Evolutionary conservation across 768 basidiomycete genomes (phyloP).

Genomic region (Tricholoma bakamatsutake): DNA sequence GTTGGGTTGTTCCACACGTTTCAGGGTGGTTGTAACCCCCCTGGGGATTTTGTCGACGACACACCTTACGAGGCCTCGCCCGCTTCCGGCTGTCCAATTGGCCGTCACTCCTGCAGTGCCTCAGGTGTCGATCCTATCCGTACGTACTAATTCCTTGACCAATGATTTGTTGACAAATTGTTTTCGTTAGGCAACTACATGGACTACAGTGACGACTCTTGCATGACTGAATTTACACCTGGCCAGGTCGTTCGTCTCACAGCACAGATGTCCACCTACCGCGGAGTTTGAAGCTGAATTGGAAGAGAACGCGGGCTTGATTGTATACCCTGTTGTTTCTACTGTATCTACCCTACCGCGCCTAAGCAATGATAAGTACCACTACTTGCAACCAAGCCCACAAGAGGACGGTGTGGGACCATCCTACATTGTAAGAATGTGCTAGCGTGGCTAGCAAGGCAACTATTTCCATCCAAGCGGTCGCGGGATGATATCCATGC

Average conservation of each 20-base stretch:
- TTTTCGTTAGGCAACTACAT: conserved; percentile 40
- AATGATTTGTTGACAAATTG: neutral
- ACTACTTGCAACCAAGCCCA: neutral
- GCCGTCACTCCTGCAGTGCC: conserved; percentile 30
- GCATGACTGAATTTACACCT: conserved; percentile 44
- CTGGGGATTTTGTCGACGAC: conserved; percentile 40
- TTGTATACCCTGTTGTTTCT: neutral
- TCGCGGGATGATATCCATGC: too few relatives aligned
- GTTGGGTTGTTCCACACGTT: conserved; percentile 55
- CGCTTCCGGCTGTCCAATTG: conserved; percentile 36
- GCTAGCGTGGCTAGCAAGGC: neutral
- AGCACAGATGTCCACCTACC: conserved; percentile 39
- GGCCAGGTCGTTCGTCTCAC: conserved; percentile 38
- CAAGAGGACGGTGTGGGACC: neutral
- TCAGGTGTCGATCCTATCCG: conserved; percentile 42
- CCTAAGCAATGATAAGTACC: neutral
- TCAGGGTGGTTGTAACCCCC: conserved; percentile 39
- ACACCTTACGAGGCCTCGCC: conserved; percentile 41
- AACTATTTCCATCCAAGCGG: neutral
- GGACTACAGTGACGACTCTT: conserved; percentile 47
- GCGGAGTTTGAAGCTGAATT: conserved; percentile 25
- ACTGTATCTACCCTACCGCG: neutral
- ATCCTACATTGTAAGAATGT: too few relatives aligned
- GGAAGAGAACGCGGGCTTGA: neutral
- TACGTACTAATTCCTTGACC: conserved; percentile 15